Base-by-base conservation (phyloP, 2,329 filamentous ascomycete species). In the Fusarium algeriense region DNA sequence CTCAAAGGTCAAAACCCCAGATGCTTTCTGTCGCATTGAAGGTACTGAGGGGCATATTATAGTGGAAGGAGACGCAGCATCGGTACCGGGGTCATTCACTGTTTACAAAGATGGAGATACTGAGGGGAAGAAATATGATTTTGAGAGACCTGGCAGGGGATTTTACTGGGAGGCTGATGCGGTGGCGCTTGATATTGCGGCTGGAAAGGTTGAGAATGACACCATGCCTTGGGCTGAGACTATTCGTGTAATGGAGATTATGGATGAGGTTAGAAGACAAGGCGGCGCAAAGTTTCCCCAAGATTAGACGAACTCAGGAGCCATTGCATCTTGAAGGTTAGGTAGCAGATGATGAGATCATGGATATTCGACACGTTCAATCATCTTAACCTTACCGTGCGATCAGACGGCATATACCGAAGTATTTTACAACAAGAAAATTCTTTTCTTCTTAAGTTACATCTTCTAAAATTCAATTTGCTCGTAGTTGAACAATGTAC, bases 211-310 rank as follows among this genome's bases (percentile, higher is more conserved):
- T 9, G 76, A 85, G 68, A 85, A 79, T 56, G 73, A 73, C 1
- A 76, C 81, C 6, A 83, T 86, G 81, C 83, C 84, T 0, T 85
- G 81, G 81, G 73, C 77, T 0, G 84, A 86, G 75, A 86, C 84
- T 0, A 59, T 86, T 14, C 78, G 81, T 0, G 79, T 86, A 0
- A 77, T 87, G 79, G 80, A 82, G 59, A 78, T 86, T 20, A 79
- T 87, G 81, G 85, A 87, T 64, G 81, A 85, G 61, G 79, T 85
- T 12, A 75, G 85, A 40, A 71, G 69, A 12, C 79, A 81, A n/a
- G 79, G 78, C 0, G 79, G 77, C 0, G 71, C 77, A 0, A 67
- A 49, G 26, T 80, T 78, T 46, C 79, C 79, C 4, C 75, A 78
- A 30, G 78, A 80, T 32, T 60, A 73, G 37, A 32, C 23, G 4